These are phyloP conservation scores for Pestalotiopsis sp. DNA, from an alignment of 2,329 filamentous ascomycete species.

Conservation along the genomic window DNA sequence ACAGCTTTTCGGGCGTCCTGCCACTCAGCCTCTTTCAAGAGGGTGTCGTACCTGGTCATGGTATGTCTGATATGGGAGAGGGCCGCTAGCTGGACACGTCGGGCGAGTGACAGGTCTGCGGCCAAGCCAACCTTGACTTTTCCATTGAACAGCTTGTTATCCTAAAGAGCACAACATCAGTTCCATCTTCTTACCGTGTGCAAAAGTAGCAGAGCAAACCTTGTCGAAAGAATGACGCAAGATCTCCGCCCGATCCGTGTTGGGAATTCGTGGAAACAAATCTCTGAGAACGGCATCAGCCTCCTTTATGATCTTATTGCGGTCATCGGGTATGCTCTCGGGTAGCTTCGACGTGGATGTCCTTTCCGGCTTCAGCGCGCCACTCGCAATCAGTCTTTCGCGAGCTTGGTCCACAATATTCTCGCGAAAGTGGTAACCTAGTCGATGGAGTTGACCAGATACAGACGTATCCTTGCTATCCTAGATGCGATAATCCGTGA, in stretches of 20 bases:
- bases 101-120: constrained; percentile 56
- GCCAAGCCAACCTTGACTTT: constrained; percentile 62
- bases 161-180: constrained; percentile 35
- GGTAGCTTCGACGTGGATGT: constrained; percentile 36
- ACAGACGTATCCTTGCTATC: constrained; percentile 36
- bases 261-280: constrained; percentile 66
- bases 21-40: constrained; percentile 60
- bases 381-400: constrained; percentile 22
- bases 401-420: constrained; percentile 60
- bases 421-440: constrained; percentile 63
- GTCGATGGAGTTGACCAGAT: constrained; percentile 55
- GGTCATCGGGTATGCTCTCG: constrained; percentile 62
- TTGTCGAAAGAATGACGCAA: constrained; percentile 65
- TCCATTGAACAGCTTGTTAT: constrained; percentile 48
- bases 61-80: constrained; percentile 68
- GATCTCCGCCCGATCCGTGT: constrained; percentile 65
- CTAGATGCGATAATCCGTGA: constrained; percentile 26
- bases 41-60: constrained; percentile 67
- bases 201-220: constrained; percentile 42
- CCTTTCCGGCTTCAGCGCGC: constrained; percentile 29
- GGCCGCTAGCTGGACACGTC: constrained; percentile 66
- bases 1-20: constrained; percentile 63
- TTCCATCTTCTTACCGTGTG: background rate
- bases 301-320: constrained; percentile 63
- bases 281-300: constrained; percentile 65